Percentiles rank a stretch among this genome's conserved stretches.
Conservation (phyloP, 2,329 filamentous ascomycete species). For the Laburnicola sp. region DNA sequence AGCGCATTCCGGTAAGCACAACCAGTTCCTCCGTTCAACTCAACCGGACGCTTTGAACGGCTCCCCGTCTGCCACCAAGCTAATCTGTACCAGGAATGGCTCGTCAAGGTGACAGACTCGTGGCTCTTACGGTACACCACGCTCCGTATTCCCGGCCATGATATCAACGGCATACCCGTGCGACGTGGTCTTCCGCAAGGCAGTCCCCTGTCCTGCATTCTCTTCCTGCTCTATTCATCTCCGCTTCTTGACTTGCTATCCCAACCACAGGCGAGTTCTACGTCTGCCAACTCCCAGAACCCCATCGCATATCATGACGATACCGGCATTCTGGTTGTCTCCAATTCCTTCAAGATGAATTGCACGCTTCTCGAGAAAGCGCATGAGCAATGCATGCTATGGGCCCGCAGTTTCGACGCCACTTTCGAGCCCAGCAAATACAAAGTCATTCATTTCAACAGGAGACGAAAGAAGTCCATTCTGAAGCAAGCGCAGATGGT, state of each 20-base stretch:
- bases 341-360: neutral
- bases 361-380: neutral
- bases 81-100: too few species aligned
- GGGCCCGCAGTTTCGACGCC: neutral
- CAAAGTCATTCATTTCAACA: neutral
- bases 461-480: neutral
- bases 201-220: neutral
- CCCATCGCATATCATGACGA: neutral
- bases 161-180: neutral
- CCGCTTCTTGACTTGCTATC: neutral
- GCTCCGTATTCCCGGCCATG: neutral
- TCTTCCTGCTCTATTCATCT: neutral
- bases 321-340: neutral
- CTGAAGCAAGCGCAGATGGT: neutral
- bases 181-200: neutral
- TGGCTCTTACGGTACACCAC: neutral
- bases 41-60: too few species aligned
- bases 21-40: too few species aligned
- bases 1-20: neutral
- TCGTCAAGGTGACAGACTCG: neutral
- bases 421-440: neutral
- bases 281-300: too few species aligned
- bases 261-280: neutral
- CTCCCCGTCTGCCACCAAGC: too few species aligned
- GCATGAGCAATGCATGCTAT: neutral